These are phyloP conservation scores for Melanogaster broomeanus DNA, from an alignment of 768 basidiomycete species.

Conservation along the genomic window DNA sequence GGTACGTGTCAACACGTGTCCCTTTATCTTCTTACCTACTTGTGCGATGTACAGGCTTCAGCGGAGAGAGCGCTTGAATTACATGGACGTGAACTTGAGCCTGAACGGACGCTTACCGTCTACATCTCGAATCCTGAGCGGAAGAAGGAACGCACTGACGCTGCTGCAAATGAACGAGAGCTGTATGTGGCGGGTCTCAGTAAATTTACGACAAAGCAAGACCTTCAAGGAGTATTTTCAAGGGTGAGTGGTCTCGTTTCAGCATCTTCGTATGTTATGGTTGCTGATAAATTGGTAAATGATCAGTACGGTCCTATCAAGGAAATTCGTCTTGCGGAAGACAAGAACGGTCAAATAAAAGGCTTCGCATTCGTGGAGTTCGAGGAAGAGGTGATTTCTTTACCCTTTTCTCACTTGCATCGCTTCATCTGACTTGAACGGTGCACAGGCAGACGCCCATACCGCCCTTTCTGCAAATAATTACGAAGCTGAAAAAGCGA, in stretches of 20 bases:
- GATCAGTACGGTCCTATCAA: constrained; percentile 79
- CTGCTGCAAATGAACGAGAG: constrained; percentile 79
- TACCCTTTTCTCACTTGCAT: neutral
- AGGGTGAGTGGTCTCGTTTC: constrained; percentile 49
- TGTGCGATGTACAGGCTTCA: constrained; percentile 42
- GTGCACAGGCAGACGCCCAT: constrained; percentile 61
- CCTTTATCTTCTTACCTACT: neutral
- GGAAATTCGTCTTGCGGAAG: constrained; percentile 75
- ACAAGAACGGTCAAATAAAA: constrained; percentile 67
- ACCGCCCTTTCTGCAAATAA: constrained; percentile 82
- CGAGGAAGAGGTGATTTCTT: constrained; percentile 61
- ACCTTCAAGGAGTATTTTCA: constrained; percentile 78
- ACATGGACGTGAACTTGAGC: constrained; percentile 73
- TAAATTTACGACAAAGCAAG: constrained; percentile 72
- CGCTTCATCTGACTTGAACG: neutral
- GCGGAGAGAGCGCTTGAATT: constrained; percentile 81
- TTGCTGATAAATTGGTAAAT: constrained; percentile 3
- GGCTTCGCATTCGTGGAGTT: constrained; percentile 96
- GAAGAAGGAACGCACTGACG: constrained; percentile 89
- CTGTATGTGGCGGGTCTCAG: constrained; percentile 87
- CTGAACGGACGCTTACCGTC: constrained; percentile 70
- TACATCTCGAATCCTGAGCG: constrained; percentile 88
- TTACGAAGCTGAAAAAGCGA: constrained; percentile 84
- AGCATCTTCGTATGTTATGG: neutral
- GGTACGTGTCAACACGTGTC: constrained; percentile 45